Evolutionary conservation across 768 basidiomycete species (phyloP), one percentile per base, ranked within the genome.

Genomic region (Hygrocybe coccinea): DNA sequence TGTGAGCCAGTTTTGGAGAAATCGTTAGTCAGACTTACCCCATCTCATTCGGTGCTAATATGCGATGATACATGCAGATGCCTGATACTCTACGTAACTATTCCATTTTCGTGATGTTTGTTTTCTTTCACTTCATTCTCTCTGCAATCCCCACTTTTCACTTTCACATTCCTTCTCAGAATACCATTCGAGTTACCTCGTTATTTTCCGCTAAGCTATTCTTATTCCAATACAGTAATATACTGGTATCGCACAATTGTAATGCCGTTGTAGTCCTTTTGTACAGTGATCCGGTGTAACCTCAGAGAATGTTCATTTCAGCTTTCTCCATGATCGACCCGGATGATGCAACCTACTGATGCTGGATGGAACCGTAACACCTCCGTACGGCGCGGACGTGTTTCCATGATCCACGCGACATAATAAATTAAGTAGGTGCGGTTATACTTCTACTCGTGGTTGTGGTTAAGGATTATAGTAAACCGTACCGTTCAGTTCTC

Each of bases 1-100:
- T 57, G 71, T 88, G 38, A 72, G 81, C 56, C 78, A 81, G 52
- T 81, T 75, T 56, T 85, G 84, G 84, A 70, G 70, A 59, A 48
- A 51, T 33, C 33, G 55, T 56, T 15, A 17, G 54, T 49, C 22
- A 17, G n/a, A 19, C 21, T 38, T 22, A 3, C 35, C 9, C n/a
- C 35, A 2, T 12, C 34, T 7, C 29, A 35, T 17, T 15, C 35
- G 12, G 35, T 24, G 14, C 29, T 51, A 11, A 38, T 12, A 11
- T 12, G 3, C 19, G 34, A 15, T 34, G 35, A 37, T 48, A 22
- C 17, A n/a, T 46, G 21, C 22, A 46, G 44, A 46, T 12, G 22
- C 5, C 44, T 46, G 21, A 46, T 46, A 9, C 21, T 22, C 11
- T 2, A n/a, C 12, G 43, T 46, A 5, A 12, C 7, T 51, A 12